Conservation (phyloP, 768 basidiomycete genomes). For the Rhodosporidiobolus odoratus region DNA sequence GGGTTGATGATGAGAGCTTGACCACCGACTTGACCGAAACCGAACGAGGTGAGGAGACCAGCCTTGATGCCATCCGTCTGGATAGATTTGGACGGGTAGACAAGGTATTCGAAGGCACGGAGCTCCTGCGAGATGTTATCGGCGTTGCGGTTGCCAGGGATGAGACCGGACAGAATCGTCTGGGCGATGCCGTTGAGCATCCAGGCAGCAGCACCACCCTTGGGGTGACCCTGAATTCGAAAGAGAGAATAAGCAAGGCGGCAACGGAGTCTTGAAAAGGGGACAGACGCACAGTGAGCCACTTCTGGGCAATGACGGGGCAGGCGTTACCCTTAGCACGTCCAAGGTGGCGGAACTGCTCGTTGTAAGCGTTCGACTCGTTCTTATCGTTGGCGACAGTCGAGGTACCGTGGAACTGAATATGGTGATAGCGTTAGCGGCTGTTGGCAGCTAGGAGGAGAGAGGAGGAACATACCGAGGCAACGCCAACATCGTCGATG, state of each 20-base stretch:
- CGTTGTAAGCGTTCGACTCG: constrained; percentile 94
- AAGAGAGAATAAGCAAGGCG: neutral
- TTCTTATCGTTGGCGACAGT: constrained; percentile 78
- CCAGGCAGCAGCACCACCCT: constrained; percentile 83
- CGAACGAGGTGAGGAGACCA: constrained; percentile 71
- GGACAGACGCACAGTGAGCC: constrained; percentile 55
- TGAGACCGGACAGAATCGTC: constrained; percentile 71
- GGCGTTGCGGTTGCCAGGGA: constrained; percentile 88
- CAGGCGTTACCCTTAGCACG: constrained; percentile 94
- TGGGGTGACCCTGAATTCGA: constrained; percentile 58
- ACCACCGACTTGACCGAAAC: constrained; percentile 98
- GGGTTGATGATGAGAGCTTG: constrained; percentile 82
- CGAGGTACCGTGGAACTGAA: constrained; percentile 51
- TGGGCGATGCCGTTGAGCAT: constrained; percentile 81
- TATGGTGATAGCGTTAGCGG: neutral
- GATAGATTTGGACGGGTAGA: constrained; percentile 97
- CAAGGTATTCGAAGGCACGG: constrained; percentile 76
- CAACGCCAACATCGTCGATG: constrained; percentile 73
- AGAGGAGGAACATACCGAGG: constrained; percentile 34
- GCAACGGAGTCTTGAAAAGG: neutral
- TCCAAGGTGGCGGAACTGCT: constrained; percentile 78
- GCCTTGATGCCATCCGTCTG: constrained; percentile 63
- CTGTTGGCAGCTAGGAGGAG: constrained; percentile 4
- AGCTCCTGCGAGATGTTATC: constrained; percentile 56
- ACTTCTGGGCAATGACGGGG: constrained; percentile 96